Evolutionary conservation across 2,329 filamentous ascomycete species (phyloP).

Genomic region (Trichothecium roseum): DNA sequence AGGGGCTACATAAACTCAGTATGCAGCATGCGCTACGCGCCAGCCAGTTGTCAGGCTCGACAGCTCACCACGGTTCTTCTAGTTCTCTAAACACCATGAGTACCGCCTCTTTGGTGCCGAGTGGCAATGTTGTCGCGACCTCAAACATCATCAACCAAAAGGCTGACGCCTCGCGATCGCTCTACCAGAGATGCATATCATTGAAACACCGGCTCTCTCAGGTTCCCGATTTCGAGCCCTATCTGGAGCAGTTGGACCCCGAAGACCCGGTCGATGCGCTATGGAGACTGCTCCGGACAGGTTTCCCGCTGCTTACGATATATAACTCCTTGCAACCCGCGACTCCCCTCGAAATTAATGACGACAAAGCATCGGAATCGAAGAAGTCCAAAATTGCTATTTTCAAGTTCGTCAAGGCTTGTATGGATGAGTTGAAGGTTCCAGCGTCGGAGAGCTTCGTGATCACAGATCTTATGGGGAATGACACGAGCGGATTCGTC

Average conservation of each 20-base stretch:
- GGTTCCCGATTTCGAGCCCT: slow-evolving; percentile 73
- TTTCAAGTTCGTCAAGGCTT: slow-evolving; percentile 88
- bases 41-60: slow-evolving; percentile 54
- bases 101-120: slow-evolving; percentile 33
- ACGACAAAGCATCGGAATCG: slow-evolving; percentile 48
- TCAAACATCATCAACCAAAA: slow-evolving; percentile 96
- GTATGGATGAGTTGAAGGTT: slow-evolving; percentile 71
- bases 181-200: slow-evolving; percentile 90
- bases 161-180: slow-evolving; percentile 79
- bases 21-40: slow-evolving; percentile 45
- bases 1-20: slow-evolving; percentile 22
- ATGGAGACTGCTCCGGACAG: slow-evolving; percentile 78
- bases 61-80: slow-evolving; percentile 41
- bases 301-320: slow-evolving; percentile 74
- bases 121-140: slow-evolving; percentile 61
- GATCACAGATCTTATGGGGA: slow-evolving; percentile 81
- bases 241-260: slow-evolving; percentile 61
- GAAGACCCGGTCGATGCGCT: slow-evolving; percentile 76
- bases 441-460: slow-evolving; percentile 79
- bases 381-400: slow-evolving; percentile 80
- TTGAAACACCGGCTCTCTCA: slow-evolving; percentile 71
- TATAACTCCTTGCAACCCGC: slow-evolving; percentile 77
- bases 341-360: slow-evolving; percentile 55
- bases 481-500: slow-evolving; percentile 94
- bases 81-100: slow-evolving; percentile 40